A percentile compares a stretch with the other conserved stretches of the same genome.
These are phyloP conservation scores for Fusarium sp. DNA, from an alignment of 2,329 filamentous ascomycete genomes.

Conservation along the genomic window DNA sequence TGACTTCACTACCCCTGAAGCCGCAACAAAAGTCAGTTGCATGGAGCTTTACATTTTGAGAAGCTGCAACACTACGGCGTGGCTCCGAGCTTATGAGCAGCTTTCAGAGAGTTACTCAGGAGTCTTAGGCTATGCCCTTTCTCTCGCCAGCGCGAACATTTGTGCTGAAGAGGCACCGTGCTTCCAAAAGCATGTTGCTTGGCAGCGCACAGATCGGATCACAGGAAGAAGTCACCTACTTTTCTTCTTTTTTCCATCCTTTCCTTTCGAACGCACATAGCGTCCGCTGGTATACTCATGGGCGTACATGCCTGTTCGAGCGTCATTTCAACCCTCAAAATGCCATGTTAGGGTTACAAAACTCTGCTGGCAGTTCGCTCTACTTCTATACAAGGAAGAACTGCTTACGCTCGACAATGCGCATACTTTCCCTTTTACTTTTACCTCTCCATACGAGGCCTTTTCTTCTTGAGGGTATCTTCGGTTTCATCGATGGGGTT, in stretches of 20 bases:
- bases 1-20: no score
- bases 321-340: neutral
- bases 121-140: neutral
- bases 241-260: neutral
- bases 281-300: neutral
- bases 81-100: neutral
- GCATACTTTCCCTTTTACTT: neutral
- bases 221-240: neutral
- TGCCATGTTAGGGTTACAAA: neutral
- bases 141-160: neutral
- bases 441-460: neutral
- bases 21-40: neutral
- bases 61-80: neutral
- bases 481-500: neutral
- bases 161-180: neutral
- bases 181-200: neutral
- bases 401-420: no score
- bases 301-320: neutral
- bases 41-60: neutral
- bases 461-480: neutral
- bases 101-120: constrained; percentile 1
- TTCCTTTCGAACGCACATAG: neutral
- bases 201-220: neutral
- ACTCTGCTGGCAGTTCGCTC: neutral
- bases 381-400: neutral